These are phyloP conservation scores for Boechera divaricarpa DNA, from an alignment of 345 rosid genomes.

Conservation along the genomic window DNA sequence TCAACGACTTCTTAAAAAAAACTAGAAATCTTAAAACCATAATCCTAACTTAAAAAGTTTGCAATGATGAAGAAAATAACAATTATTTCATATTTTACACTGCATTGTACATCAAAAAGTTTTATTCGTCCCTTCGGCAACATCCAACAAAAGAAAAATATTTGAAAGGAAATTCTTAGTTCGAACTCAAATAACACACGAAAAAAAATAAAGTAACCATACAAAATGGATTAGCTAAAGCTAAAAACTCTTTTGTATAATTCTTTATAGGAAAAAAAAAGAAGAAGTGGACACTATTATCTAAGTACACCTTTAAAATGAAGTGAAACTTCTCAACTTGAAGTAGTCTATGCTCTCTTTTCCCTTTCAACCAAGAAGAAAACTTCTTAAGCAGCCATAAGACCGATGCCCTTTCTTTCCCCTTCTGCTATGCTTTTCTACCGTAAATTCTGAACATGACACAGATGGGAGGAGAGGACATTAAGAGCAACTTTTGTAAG, in stretches of 20 bases:
- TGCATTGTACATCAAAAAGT: constrained; percentile 17
- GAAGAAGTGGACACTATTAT: background rate
- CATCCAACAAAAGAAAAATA: constrained; percentile 1
- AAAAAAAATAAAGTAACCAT: background rate
- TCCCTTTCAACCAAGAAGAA: constrained; percentile 25
- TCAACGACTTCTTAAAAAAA: background rate
- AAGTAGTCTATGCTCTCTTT: constrained; percentile 34
- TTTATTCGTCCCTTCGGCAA: background rate
- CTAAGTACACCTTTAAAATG: constrained; percentile 26
- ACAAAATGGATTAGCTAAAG: constrained; percentile 14
- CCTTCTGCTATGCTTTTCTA: constrained; percentile 19
- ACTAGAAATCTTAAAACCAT: background rate
- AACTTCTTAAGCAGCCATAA: constrained; percentile 25
- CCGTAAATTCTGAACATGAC: constrained; percentile 21
- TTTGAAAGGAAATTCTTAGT: constrained; percentile 3
- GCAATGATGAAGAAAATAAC: background rate
- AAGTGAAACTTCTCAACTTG: constrained; percentile 20
- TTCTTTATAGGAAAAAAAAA: background rate
- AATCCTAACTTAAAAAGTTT: background rate
- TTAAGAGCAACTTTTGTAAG: constrained; percentile 16
- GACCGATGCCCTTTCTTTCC: constrained; percentile 9
- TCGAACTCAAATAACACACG: constrained; percentile 1
- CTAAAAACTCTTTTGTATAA: constrained; percentile 11
- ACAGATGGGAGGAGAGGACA: constrained; percentile 1
- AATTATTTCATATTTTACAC: background rate